These are phyloP conservation scores for Penicillium sp. DNA, from an alignment of 2,329 filamentous ascomycete species.

Conservation along the genomic window DNA sequence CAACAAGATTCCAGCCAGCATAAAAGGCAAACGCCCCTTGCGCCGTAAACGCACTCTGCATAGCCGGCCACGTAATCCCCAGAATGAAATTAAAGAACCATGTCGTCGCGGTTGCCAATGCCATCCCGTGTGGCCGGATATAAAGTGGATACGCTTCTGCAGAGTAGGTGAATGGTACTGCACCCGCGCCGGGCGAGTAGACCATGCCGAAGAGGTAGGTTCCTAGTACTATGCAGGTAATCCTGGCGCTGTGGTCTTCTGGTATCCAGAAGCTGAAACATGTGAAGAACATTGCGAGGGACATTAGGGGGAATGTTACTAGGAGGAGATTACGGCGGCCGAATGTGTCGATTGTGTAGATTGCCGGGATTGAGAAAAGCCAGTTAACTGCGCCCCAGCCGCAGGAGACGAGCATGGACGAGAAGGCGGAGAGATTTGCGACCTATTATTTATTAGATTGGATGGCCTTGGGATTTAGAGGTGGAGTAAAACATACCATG, in stretches of 20 bases:
- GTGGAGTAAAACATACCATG: slow-evolving; percentile 24
- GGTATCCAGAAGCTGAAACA: slow-evolving; percentile 56
- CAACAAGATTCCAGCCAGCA: slow-evolving; percentile 43
- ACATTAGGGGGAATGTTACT: slow-evolving; percentile 66
- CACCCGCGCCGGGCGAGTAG: slow-evolving; percentile 60
- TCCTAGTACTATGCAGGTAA: slow-evolving; percentile 44
- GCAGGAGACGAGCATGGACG: slow-evolving; percentile 57
- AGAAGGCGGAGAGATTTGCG: slow-evolving; percentile 51
- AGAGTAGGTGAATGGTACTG: slow-evolving; percentile 66
- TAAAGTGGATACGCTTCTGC: slow-evolving; percentile 67
- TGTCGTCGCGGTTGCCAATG: slow-evolving; percentile 61
- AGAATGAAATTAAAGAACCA: slow-evolving; percentile 60
- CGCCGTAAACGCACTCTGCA: slow-evolving; percentile 49
- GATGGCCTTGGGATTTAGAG: not conserved
- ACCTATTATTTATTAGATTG: slow-evolving; percentile 9
- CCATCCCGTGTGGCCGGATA: slow-evolving; percentile 63
- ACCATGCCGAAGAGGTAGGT: slow-evolving; percentile 47
- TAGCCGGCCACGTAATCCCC: slow-evolving; percentile 53
- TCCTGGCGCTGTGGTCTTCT: slow-evolving; percentile 34
- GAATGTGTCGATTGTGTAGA: slow-evolving; percentile 68
- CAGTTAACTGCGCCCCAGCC: slow-evolving; percentile 65
- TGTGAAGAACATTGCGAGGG: slow-evolving; percentile 51
- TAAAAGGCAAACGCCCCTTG: slow-evolving; percentile 57
- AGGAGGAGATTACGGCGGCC: slow-evolving; percentile 64
- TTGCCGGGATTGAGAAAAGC: slow-evolving; percentile 62